phyloP scores from a whole-genome alignment of 1,284 basidiomycete genomes.

The Cutaneotrichosporon sp. region DNA sequence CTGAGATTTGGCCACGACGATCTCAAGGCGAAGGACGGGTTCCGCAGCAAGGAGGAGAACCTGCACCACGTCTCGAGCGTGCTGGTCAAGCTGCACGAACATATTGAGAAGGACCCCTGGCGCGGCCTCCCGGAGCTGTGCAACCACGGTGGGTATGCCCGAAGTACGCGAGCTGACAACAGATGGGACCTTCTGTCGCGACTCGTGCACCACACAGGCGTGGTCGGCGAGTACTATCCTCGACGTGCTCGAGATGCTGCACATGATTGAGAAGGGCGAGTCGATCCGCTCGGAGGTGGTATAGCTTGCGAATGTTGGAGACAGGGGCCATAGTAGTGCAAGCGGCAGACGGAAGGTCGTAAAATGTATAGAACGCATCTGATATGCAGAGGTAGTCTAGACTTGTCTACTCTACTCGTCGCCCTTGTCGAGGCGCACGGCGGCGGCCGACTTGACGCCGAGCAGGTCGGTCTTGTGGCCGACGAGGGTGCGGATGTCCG shows the following conservation, averaged over 20 bases:
- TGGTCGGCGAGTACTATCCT: conserved; percentile 87
- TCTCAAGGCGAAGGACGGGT: conserved; percentile 48
- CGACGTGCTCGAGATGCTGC: conserved; percentile 77
- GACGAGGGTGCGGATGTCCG: conserved; percentile 93
- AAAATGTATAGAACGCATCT: not conserved
- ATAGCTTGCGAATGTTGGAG: not conserved
- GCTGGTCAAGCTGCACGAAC: conserved; percentile 66
- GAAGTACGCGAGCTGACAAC: not conserved
- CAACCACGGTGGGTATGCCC: conserved; percentile 59
- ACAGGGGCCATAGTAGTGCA: too few species aligned
- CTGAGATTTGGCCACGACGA: conserved; percentile 65
- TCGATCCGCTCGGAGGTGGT: not conserved
- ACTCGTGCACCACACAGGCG: conserved; percentile 88
- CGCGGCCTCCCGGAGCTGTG: conserved; percentile 87
- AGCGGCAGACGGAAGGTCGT: not conserved
- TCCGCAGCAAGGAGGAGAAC: conserved; percentile 60
- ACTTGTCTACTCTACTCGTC: conserved; percentile 33
- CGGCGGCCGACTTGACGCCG: conserved; percentile 80
- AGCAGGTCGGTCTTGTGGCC: conserved; percentile 96
- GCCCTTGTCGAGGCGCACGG: conserved; percentile 71
- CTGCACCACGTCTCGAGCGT: conserved; percentile 74
- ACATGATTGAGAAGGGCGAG: conserved; percentile 44
- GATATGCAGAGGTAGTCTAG: conserved; percentile 10
- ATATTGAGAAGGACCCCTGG: conserved; percentile 81
- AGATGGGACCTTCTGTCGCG: conserved; percentile 72